These are phyloP conservation scores for Arxiozyma heterogenica DNA, from an alignment of 1,139 yeast genomes.

Conservation along the genomic window DNA sequence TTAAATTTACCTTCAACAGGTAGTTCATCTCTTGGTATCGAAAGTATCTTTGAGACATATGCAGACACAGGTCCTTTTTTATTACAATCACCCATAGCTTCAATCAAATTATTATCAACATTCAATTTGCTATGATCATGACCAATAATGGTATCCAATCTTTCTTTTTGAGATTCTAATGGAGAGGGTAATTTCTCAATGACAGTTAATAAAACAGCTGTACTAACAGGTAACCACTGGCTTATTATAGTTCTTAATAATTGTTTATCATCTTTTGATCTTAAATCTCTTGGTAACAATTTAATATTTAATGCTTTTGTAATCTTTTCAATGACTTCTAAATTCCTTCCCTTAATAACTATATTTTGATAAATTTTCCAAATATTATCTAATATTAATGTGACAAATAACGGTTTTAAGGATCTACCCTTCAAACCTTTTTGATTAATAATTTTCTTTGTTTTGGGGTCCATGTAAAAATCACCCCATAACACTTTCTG, in stretches of 20 bases:
- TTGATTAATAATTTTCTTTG: slow-evolving; percentile 65
- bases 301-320: slow-evolving; percentile 60
- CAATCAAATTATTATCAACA: slow-evolving; percentile 42
- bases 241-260: slow-evolving; percentile 65
- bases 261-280: slow-evolving; percentile 65
- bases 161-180: slow-evolving; percentile 54
- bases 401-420: slow-evolving; percentile 76
- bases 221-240: slow-evolving; percentile 92
- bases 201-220: slow-evolving; percentile 74
- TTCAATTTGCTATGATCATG: slow-evolving; percentile 44
- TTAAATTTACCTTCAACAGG: slow-evolving; percentile 39
- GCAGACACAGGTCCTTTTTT: slow-evolving; percentile 58
- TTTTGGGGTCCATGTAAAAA: slow-evolving; percentile 78
- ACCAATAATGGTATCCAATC: slow-evolving; percentile 60
- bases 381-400: slow-evolving; percentile 76
- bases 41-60: slow-evolving; percentile 81
- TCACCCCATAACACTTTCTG: slow-evolving; percentile 96
- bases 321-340: slow-evolving; percentile 66
- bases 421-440: slow-evolving; percentile 43
- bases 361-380: slow-evolving; percentile 86
- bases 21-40: slow-evolving; percentile 71
- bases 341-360: slow-evolving; percentile 48
- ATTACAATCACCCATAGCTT: slow-evolving; percentile 60
- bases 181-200: slow-evolving; percentile 86
- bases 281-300: slow-evolving; percentile 64